Base-by-base conservation (phyloP, 495 filamentous ascomycete genomes). In the Aspergillus haitiensis region DNA sequence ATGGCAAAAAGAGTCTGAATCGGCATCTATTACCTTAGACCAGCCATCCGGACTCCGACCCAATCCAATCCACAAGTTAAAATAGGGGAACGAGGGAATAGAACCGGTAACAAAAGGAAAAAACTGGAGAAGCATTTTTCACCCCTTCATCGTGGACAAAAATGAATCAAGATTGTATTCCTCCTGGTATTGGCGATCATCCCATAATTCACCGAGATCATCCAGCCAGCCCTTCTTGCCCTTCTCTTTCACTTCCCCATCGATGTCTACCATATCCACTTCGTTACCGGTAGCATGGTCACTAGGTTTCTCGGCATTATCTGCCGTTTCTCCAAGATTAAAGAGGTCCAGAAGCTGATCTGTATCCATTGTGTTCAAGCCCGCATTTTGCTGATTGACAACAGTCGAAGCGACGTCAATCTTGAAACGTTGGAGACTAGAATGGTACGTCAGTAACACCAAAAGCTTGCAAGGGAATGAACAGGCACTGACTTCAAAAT, bases 311-410 rank as follows among this genome's bases (percentile, higher is more conserved):
- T 89, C 86, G 45, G 88, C 84, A 39, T 86, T 80, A 15, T 77
- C 85, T 8, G 86, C 90, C 5, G 86, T 85, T 64, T 95, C 91
- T 61, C 91, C 90, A 8, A 98, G 80, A 69, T 88, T 98, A 79
- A 98, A 98, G 50, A 98, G 84, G 69, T 98, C 94, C 1, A 98
- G 84, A 61, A 98, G 93, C 73, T 98, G 91, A 67, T 97, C 94
- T 52, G 94, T 98, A 75, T 97, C 92, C 94, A 98, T 98, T 2
- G 91, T 91, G 67, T 87, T 87, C 7, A 98, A 78, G 13, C 93
- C 94, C 8, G 94, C 93, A 68, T 98, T 98, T 76, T 98, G 94
- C 78, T 98, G 94, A 75, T 98, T 98, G 62, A 98, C 95, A 11
- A 98, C 94, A 5, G 95, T 98, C 58, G 88, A 92, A 52, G 94